Conservation (phyloP, 768 basidiomycete genomes). For the Calocybe indica region DNA sequence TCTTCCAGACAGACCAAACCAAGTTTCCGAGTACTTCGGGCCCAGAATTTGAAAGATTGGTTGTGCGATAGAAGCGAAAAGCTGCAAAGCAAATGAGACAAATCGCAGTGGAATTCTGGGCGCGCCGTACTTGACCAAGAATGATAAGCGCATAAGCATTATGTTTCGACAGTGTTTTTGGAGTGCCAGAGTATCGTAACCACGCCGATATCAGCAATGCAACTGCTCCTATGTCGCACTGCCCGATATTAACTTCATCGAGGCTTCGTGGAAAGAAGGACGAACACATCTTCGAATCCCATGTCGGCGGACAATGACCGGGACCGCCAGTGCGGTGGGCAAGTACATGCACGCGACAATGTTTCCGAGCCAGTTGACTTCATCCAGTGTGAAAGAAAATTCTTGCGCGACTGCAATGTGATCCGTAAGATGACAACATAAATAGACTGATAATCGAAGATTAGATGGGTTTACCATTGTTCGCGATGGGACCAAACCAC, state of each 20-base stretch:
- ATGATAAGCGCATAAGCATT: conserved; percentile 64
- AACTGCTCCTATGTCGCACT: conserved; percentile 60
- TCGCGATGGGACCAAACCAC: conserved; percentile 85
- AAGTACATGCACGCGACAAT: conserved; percentile 57
- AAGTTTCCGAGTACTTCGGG: conserved; percentile 76
- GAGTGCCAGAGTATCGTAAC: conserved; percentile 72
- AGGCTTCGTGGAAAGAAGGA: conserved; percentile 6
- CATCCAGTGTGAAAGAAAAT: conserved; percentile 61
- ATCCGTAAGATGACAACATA: not conserved
- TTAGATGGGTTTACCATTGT: conserved; percentile 36
- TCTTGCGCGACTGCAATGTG: conserved; percentile 45
- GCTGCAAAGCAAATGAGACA: conserved; percentile 24
- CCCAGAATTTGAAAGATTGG: conserved; percentile 74
- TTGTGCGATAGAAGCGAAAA: conserved; percentile 59
- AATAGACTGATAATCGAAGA: not conserved
- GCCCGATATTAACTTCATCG: not conserved
- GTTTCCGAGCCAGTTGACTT: conserved; percentile 82
- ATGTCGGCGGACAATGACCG: conserved; percentile 48
- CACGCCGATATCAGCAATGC: conserved; percentile 60
- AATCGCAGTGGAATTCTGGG: too few relatives aligned
- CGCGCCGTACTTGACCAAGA: conserved; percentile 55
- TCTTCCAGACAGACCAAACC: conserved; percentile 73
- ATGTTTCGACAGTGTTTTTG: conserved; percentile 39
- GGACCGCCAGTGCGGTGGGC: conserved; percentile 54
- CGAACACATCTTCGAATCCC: conserved; percentile 62